Conservation (phyloP, 2,329 filamentous ascomycete genomes). For the Fusarium verticillioides region DNA sequence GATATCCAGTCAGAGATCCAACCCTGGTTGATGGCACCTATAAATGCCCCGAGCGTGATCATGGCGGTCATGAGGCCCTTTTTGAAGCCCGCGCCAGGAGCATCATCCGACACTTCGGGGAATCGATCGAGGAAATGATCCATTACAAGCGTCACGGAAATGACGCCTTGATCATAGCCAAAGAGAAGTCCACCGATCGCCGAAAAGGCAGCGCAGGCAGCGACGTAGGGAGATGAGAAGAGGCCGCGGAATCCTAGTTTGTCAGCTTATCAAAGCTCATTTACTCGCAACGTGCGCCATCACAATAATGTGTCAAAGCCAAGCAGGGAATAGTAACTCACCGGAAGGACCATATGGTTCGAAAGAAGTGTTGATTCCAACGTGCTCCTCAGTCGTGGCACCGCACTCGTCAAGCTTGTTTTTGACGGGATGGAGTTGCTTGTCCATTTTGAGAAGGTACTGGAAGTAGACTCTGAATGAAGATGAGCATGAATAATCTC, state of each 20-base stretch:
- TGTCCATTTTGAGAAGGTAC: not conserved
- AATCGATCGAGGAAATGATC: conserved; percentile 49
- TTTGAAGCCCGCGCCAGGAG: conserved; percentile 52
- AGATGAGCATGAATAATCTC: not conserved
- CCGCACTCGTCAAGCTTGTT: conserved; percentile 8
- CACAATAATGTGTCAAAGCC: no score
- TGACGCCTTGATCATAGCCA: conserved; percentile 54
- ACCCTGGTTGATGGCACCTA: conserved; percentile 58
- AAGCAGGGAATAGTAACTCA: not conserved
- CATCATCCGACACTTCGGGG: conserved; percentile 46
- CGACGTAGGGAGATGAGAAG: conserved; percentile 48
- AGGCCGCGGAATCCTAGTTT: conserved; percentile 47
- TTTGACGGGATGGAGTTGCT: not conserved
- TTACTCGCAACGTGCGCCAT: no score
- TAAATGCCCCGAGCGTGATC: conserved; percentile 59
- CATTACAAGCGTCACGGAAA: conserved; percentile 53
- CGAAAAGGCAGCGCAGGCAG: conserved; percentile 48
- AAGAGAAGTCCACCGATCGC: conserved; percentile 56
- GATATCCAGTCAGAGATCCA: conserved; percentile 50
- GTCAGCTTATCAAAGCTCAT: not conserved
- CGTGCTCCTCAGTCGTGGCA: conserved; percentile 1
- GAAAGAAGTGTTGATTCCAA: not conserved
- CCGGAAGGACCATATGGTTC: conserved; percentile 16
- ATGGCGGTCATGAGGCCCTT: conserved; percentile 61
- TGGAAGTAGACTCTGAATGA: not conserved